phyloP scores from a whole-genome alignment of 495 filamentous ascomycete genomes.

The Entonaema liquescens region DNA sequence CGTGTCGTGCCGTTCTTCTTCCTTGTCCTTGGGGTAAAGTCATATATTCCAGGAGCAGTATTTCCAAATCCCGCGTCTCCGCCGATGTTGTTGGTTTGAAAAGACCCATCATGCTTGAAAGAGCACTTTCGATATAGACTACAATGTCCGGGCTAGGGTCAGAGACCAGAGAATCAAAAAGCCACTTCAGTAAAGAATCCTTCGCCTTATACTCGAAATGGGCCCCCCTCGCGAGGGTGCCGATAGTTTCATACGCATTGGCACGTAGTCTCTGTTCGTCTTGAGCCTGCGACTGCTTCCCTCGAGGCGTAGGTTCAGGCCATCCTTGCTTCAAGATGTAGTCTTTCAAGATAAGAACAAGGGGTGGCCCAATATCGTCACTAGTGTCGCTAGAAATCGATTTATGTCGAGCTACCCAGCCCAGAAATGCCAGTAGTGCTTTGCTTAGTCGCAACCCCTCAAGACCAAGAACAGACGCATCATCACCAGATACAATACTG shows the following conservation, averaged over 20 bases:
- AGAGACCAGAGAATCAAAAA: slow-evolving; percentile 81
- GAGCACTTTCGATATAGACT: slow-evolving; percentile 87
- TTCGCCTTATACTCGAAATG: slow-evolving; percentile 59
- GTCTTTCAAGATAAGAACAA: slow-evolving; percentile 75
- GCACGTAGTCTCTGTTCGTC: slow-evolving; percentile 74
- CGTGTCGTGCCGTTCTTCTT: slow-evolving; percentile 72
- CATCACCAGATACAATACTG: slow-evolving; percentile 47
- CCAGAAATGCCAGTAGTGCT: slow-evolving; percentile 87
- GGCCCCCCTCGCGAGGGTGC: slow-evolving; percentile 72
- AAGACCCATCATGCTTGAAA: slow-evolving; percentile 71
- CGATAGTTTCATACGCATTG: slow-evolving; percentile 84
- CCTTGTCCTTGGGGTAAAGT: slow-evolving; percentile 43
- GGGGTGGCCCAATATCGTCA: slow-evolving; percentile 67
- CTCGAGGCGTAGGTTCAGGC: slow-evolving; percentile 64
- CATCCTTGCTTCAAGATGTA: slow-evolving; percentile 86
- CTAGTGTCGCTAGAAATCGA: slow-evolving; percentile 62
- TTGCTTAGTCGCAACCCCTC: slow-evolving; percentile 77
- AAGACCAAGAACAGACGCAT: slow-evolving; percentile 62
- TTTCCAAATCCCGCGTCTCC: slow-evolving; percentile 44
- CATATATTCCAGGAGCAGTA: slow-evolving; percentile 74
- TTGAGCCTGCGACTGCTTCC: slow-evolving; percentile 55
- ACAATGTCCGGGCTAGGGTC: slow-evolving; percentile 79
- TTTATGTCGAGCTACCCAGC: slow-evolving; percentile 84
- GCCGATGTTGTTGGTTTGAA: slow-evolving; percentile 57
- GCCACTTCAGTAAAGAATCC: slow-evolving; percentile 72